Evolutionary conservation across 331 rosid genomes (phyloP).

Genomic region (Rhamnella rubrinervis): DNA sequence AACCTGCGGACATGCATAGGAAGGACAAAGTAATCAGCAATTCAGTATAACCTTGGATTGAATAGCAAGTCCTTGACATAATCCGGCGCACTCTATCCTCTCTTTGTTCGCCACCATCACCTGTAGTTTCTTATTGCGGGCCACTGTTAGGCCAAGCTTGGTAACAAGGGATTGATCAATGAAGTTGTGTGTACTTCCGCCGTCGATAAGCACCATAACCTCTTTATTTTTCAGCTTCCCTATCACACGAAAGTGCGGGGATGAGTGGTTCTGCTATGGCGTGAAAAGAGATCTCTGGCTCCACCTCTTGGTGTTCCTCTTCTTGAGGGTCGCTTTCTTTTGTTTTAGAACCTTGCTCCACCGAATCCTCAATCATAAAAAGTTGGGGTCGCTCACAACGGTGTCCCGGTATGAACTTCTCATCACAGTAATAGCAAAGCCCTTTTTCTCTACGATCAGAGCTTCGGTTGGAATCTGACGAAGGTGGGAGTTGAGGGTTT

Average conservation of each 20-base stretch:
- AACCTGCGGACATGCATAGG: background rate
- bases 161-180: background rate
- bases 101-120: background rate
- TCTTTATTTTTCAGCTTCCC: too few species aligned
- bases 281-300: too few species aligned
- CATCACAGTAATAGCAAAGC: background rate
- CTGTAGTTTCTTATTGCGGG: background rate
- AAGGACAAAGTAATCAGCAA: background rate
- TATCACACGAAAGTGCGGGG: too few species aligned
- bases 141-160: background rate
- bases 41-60: background rate
- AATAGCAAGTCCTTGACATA: background rate
- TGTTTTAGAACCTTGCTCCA: too few species aligned
- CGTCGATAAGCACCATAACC: background rate
- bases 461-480: background rate
- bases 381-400: background rate
- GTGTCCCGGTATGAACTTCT: background rate
- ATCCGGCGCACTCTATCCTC: background rate
- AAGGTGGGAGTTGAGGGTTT: background rate
- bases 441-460: background rate
- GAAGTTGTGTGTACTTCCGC: background rate
- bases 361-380: background rate
- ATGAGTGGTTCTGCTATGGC: too few species aligned
- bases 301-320: too few species aligned
- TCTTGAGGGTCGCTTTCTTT: too few species aligned